Base-by-base conservation (phyloP, 768 basidiomycete species). In the Cyclocybe cylindracea region DNA sequence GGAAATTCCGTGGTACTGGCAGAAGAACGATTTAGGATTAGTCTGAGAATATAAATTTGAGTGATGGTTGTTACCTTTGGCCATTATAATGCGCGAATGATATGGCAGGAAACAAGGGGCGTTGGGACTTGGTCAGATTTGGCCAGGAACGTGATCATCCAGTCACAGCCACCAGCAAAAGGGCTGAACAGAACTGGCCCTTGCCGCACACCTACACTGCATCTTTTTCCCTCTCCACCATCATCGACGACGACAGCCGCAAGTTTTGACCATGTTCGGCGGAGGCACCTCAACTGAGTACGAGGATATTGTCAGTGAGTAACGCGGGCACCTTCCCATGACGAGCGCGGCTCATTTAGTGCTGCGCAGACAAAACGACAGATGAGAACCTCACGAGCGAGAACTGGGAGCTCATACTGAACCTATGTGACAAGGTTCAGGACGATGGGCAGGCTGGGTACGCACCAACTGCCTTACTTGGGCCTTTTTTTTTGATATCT, bases 371-470 rank as follows among this genome's bases (percentile, higher is more conserved):
- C 61, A 96, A 97, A 73, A 90, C 96, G 33, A 99, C 97, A n/a
- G 93, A 95, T 68, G 97, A 98, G 81, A 94, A 94, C 68, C 76
- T 95, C 52, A 95, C 95, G 0, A 78, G 80, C 49, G 96, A 97
- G 73, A 91, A 97, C 70, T 99, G 97, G 97, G 94, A 94, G 66
- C 76, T 94, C 52, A 92, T 95, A 56, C 66, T 98, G 44, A 93
- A 90, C 61, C 70, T 98, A n/a, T 97, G 94, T 61, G 97, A 99
- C 75, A 97, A 97, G 71, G 94, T 99, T 5, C 77, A 79, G 31
- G 94, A 94, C 10, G 96, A 99, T 57, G 89, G 91, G 2, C 84
- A 87, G 64, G 70, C 79, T 42, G 95, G 95, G 95, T 94, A 50
- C 55, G 83, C 69, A 6, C 39, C 33, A 48, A 14, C 7, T 38